Evolutionary conservation across 306 rosid genomes (phyloP).

Genomic region (Vigna unguiculata): DNA sequence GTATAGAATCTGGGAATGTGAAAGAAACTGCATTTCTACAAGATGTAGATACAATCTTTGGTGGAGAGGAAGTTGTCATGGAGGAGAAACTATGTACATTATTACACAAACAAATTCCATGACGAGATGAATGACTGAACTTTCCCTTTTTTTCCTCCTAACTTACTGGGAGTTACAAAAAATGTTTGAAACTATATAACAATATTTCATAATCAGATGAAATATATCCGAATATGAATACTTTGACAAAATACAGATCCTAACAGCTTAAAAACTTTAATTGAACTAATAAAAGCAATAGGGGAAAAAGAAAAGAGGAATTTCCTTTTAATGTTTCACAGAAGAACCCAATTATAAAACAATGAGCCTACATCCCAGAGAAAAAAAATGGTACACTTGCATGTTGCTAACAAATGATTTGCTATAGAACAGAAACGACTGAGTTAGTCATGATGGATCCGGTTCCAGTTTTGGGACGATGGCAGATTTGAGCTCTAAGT

Average conservation of each 20-base stretch:
- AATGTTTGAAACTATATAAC: constrained; percentile 18
- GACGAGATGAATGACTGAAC: constrained; percentile 17
- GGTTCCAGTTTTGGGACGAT: constrained; percentile 73
- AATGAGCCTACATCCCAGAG: constrained; percentile 52
- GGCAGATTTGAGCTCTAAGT: constrained; percentile 81
- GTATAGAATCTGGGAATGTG: background rate
- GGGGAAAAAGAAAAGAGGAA: background rate
- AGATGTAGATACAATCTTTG: constrained; percentile 1
- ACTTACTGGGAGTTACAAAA: constrained; percentile 14
- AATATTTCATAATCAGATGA: constrained; percentile 37
- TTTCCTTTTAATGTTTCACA: constrained; percentile 42
- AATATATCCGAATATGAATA: constrained; percentile 32
- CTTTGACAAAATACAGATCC: constrained; percentile 38
- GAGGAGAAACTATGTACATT: constrained; percentile 14
- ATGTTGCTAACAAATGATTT: constrained; percentile 61
- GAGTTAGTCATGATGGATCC: constrained; percentile 62
- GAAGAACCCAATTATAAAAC: constrained; percentile 48
- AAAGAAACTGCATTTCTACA: constrained; percentile 20
- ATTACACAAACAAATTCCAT: constrained; percentile 7
- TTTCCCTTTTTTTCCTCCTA: background rate
- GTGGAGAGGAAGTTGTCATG: background rate
- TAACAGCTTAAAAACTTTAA: constrained; percentile 41
- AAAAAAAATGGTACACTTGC: constrained; percentile 50
- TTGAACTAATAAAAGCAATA: constrained; percentile 2
- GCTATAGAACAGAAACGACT: constrained; percentile 44